Percentiles rank a stretch among this genome's conserved stretches.
Conservation (phyloP, 176 grass and related monocot genomes). For the Pontederia crassipes region DNA sequence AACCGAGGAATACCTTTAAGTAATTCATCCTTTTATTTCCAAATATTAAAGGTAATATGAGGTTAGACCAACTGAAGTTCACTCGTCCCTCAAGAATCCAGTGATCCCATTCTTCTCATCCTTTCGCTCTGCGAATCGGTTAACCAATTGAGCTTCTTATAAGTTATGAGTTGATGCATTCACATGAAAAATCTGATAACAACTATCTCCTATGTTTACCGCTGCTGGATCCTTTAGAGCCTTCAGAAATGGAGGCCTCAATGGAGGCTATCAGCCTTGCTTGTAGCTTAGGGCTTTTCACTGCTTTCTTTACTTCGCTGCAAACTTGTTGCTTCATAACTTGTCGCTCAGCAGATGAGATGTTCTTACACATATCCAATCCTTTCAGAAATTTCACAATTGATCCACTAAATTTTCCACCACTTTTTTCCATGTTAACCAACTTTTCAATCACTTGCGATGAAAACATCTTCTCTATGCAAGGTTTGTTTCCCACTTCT, state of each 20-base stretch:
- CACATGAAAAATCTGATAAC: too few species aligned
- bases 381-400: conserved; percentile 61
- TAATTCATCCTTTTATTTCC: too few species aligned
- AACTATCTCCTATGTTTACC: conserved; percentile 40
- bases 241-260: conserved; percentile 37
- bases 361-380: conserved; percentile 61
- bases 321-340: conserved; percentile 69
- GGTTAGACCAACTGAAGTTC: too few species aligned
- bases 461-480: conserved; percentile 56
- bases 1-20: too few species aligned
- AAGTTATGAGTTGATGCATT: too few species aligned
- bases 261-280: conserved; percentile 37
- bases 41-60: too few species aligned
- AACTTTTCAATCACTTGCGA: conserved; percentile 46
- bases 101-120: too few species aligned
- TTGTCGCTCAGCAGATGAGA: conserved; percentile 46
- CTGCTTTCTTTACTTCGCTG: conserved; percentile 44
- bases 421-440: conserved; percentile 43
- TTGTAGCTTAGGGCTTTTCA: conserved; percentile 41
- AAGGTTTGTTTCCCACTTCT: conserved; percentile 41
- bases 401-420: conserved; percentile 32
- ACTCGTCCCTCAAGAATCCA: too few species aligned
- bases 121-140: too few species aligned
- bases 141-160: too few species aligned
- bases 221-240: conserved; percentile 33